Base-by-base conservation (phyloP, 331 rosid genomes). In the Spiraea crenata region DNA sequence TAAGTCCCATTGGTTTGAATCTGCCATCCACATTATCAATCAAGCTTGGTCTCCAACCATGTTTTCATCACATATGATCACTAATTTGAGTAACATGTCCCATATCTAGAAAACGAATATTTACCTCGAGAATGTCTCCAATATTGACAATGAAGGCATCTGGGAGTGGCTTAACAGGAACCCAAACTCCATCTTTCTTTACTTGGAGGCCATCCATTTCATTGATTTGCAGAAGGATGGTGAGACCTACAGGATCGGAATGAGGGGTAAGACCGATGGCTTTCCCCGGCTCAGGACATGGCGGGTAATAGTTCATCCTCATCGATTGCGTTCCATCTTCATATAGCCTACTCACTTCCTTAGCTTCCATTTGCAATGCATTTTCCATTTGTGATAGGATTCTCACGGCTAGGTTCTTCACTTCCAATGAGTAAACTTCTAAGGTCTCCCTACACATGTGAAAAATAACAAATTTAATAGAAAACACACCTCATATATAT, bases 51-150 rank as follows among this genome's bases (percentile, higher is more conserved):
- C 31, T 25, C 31, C 31, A 25, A 25, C 31, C 31, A 25, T 25
- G 31, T 25, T 25, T 25, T 25, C 2, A 0, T 25, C 31, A 25
- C 31, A 2, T 25, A 25, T 25, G 31, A 25, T 25, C 31, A 25
- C 2, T 1, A 25, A 25, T 25, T 25, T 25, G 31, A 25, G 31
- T 25, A 25, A 25, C 31, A 25, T 25, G 31, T 25, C 31, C 31
- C 31, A 25, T 25, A 25, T 25, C 31, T 25, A 25, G 31, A 25
- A 25, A 25, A 25, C 31, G 31, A 25, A 25, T 25, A 74, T 20
- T 25, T 68, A 81, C 82, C 85, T 81, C 85, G 15, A 81, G 12
- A 20, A 41, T 16, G 57, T 76, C 85, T 7, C 81, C 85, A 15
- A 81, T 8, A 65, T 81, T 81, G 55, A 81, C 48, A 17, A 76